Base-by-base conservation (phyloP, 176 grass and related monocot genomes). In the Juncus effusus region DNA sequence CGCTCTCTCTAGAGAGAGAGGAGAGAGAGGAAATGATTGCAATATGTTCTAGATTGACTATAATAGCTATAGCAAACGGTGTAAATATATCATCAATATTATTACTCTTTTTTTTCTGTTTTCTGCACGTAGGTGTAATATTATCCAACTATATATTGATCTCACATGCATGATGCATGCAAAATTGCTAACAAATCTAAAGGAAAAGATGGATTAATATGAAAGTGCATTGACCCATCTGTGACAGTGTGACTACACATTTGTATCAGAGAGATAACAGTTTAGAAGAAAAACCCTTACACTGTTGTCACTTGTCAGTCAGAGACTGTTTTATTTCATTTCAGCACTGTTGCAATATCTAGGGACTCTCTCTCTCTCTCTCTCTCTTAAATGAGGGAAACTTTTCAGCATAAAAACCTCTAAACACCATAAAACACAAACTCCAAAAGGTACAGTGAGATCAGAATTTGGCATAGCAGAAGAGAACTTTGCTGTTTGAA, bases 361-460 rank as follows among this genome's bases (percentile, higher is more conserved):
- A 47, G 44, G 4, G 44, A 47, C 58, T 61, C 36, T 38, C 58
- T 61, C 36, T 28, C 19, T 28, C 19, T 28, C 19, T 28, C 19
- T 28, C 19, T 28, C 19, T 28, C 19, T 28, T 28, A 28, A 28
- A 28, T 28, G 19, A 28, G 19, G 19, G 19, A 28, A 72, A 72
- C 68, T 72, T 72, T 72, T 72, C 68, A 72, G 68, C 68, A 58
- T 12, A 13, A 72, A 72, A 72, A 59, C 68, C 68, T 72, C 68
- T 59, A 40, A 72, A 11, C 54, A 59, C 53, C 68, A 72, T 72
- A 59, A 72, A 72, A 58, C 69, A 72, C 69, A 36, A 59, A 72
- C 13, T 72, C 38, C 69, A 72, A 72, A 72, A 42, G 69, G 54
- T 72, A 6, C 67, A 54, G 10, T 15, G 51, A 13, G 37, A 57